phyloP scores from a whole-genome alignment of 352 stramenopile genomes.

The Blastocystis sp. region DNA sequence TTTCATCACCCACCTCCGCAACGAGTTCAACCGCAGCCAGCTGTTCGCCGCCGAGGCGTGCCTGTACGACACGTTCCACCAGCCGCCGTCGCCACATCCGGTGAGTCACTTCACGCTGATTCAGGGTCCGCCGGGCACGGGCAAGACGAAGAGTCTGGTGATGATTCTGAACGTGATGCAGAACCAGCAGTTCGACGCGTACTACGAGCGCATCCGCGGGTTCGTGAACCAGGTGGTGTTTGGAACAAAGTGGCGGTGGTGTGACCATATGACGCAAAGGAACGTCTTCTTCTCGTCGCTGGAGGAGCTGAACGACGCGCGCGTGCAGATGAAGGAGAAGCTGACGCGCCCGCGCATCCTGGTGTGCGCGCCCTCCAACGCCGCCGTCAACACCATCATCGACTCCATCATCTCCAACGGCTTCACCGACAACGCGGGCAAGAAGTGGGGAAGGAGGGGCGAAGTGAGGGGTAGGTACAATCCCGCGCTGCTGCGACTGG shows the following conservation, averaged over 20 bases:
- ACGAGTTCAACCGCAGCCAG: conserved; percentile 34
- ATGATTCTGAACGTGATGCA: conserved; percentile 69
- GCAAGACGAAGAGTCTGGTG: conserved; percentile 91
- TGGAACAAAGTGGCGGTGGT: background rate
- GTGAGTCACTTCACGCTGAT: conserved; percentile 79
- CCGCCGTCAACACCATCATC: conserved; percentile 87
- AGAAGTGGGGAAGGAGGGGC: background rate
- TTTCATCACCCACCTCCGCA: conserved; percentile 38
- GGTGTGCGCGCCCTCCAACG: conserved; percentile 83
- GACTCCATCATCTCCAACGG: conserved; percentile 84
- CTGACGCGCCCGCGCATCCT: conserved; percentile 48
- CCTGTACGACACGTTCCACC: conserved; percentile 7
- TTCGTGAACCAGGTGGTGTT: conserved; percentile 33
- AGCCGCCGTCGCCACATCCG: background rate
- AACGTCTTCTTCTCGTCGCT: conserved; percentile 42
- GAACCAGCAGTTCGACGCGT: conserved; percentile 60
- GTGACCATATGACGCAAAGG: background rate
- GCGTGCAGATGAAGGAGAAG: conserved; percentile 71
- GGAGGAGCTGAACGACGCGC: conserved; percentile 42
- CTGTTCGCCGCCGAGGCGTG: conserved; percentile 45
- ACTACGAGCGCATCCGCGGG: conserved; percentile 38
- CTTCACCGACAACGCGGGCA: conserved; percentile 78
- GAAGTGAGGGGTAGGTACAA: conserved; percentile 14
- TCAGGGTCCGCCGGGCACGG: conserved; percentile 91
- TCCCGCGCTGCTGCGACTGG: conserved; percentile 61